Evolutionary conservation across 129 eudicot genomes (phyloP).

Genomic region (Arctium lappa): DNA sequence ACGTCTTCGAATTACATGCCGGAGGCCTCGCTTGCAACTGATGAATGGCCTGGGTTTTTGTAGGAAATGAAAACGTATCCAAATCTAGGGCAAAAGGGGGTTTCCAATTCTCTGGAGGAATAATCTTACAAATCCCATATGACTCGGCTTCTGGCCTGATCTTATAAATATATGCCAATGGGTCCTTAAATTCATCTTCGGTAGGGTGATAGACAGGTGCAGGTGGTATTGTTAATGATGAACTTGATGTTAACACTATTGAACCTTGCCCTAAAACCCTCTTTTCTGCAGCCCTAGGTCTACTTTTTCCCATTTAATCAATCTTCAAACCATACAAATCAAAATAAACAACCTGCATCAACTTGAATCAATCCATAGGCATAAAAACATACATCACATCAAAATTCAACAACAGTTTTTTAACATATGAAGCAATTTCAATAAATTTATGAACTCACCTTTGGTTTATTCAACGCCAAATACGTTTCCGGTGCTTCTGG

Average conservation of each 20-base stretch:
- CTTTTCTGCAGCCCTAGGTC: constrained; percentile 88
- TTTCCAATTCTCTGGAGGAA: constrained; percentile 89
- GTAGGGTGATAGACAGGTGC: constrained; percentile 86
- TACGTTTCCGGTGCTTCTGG: neutral
- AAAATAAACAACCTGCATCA: constrained; percentile 3
- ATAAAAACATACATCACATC: neutral
- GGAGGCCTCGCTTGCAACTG: constrained; percentile 83
- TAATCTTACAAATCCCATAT: constrained; percentile 89
- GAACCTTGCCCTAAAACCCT: constrained; percentile 66
- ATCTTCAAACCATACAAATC: constrained; percentile 16
- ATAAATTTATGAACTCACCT: constrained; percentile 17
- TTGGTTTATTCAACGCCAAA: neutral
- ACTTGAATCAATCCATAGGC: neutral
- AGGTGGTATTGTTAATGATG: constrained; percentile 52
- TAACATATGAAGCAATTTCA: neutral
- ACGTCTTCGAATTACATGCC: constrained; percentile 77
- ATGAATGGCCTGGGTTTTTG: constrained; percentile 92
- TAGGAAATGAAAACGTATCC: constrained; percentile 64
- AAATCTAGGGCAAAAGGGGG: constrained; percentile 88
- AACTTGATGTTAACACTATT: constrained; percentile 32
- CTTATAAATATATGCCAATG: constrained; percentile 72
- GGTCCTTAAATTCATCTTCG: constrained; percentile 91
- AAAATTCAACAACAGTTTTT: neutral
- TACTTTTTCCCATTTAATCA: constrained; percentile 82
- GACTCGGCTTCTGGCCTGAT: constrained; percentile 87